A percentile compares a stretch with the other conserved stretches of the same genome.
Evolutionary conservation across 75 land plant genomes (phyloP).

Genomic region (Sequoiadendron giganteum): DNA sequence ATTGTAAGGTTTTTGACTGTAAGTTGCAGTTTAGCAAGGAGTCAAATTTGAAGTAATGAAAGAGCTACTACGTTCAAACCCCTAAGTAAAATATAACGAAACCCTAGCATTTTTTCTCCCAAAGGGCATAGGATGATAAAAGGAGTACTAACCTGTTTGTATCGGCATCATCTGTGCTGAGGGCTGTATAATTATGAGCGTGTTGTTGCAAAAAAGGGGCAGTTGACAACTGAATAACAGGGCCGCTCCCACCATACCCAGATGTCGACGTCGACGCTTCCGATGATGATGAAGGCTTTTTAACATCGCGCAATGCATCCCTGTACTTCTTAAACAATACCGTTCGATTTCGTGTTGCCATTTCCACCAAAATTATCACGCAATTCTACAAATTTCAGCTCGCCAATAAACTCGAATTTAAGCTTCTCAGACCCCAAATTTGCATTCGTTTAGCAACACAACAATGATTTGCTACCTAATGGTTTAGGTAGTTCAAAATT

Average conservation of each 20-base stretch:
- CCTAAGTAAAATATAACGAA: not conserved
- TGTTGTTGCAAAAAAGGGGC: slow-evolving; percentile 52
- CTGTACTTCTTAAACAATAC: slow-evolving; percentile 58
- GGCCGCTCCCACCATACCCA: slow-evolving; percentile 27
- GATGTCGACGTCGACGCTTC: slow-evolving; percentile 19
- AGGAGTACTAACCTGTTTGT: slow-evolving; percentile 39
- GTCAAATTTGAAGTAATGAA: not conserved
- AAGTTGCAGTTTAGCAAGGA: too few species aligned
- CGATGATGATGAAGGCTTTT: slow-evolving; percentile 26
- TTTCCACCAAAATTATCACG: slow-evolving; percentile 2
- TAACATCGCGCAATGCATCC: slow-evolving; percentile 60
- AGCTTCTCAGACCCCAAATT: not conserved
- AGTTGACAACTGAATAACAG: slow-evolving; percentile 65
- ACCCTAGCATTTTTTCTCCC: not conserved
- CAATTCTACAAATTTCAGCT: slow-evolving; percentile 8
- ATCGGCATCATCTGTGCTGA: slow-evolving; percentile 68
- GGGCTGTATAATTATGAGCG: slow-evolving; percentile 39
- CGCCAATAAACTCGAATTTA: not conserved
- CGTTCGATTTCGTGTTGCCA: slow-evolving; percentile 82
- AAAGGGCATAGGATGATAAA: not conserved
- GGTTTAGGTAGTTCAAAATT: too few species aligned
- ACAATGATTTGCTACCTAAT: too few species aligned
- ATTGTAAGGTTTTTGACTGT: too few species aligned
- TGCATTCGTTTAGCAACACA: not conserved
- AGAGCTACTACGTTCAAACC: not conserved